Evolutionary conservation across 768 basidiomycete species (phyloP).

Genomic region (Podaxis sp.): DNA sequence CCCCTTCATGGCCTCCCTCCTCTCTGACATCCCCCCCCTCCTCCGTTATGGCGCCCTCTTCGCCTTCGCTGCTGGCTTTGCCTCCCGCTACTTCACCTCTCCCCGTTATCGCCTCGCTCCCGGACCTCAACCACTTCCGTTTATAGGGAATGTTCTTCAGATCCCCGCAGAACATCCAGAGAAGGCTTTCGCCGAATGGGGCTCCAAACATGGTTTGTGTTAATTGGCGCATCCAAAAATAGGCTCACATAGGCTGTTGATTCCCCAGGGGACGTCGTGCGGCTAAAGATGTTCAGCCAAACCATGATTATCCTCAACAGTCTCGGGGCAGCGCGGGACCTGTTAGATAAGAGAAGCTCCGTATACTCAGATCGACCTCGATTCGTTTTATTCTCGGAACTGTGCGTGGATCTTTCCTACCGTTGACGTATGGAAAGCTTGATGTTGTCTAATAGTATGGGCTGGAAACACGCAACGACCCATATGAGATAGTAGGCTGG

Average conservation of each 20-base stretch:
- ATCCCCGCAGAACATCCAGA: conserved; percentile 38
- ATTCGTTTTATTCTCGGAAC: conserved; percentile 45
- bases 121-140: conserved; percentile 42
- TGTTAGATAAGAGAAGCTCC: conserved; percentile 53
- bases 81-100: conserved; percentile 23
- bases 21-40: conserved; percentile 18
- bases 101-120: conserved; percentile 36
- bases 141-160: conserved; percentile 49
- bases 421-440: background rate
- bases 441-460: conserved; percentile 35
- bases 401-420: conserved; percentile 31
- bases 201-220: conserved; percentile 40
- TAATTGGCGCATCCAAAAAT: background rate
- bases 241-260: conserved; percentile 1
- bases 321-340: conserved; percentile 38
- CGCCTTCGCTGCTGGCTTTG: conserved; percentile 20
- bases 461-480: conserved; percentile 46
- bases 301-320: conserved; percentile 51
- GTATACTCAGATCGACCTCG: conserved; percentile 54
- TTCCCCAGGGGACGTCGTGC: conserved; percentile 40
- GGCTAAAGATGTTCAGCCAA: conserved; percentile 40
- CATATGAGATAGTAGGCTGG: conserved; percentile 44
- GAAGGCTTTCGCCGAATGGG: conserved; percentile 40
- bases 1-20: conserved; percentile 16
- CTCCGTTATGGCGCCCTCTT: conserved; percentile 21